These are phyloP conservation scores for Fusarium odoratissimum DNA, from an alignment of 2,329 filamentous ascomycete species.

Conservation along the genomic window DNA sequence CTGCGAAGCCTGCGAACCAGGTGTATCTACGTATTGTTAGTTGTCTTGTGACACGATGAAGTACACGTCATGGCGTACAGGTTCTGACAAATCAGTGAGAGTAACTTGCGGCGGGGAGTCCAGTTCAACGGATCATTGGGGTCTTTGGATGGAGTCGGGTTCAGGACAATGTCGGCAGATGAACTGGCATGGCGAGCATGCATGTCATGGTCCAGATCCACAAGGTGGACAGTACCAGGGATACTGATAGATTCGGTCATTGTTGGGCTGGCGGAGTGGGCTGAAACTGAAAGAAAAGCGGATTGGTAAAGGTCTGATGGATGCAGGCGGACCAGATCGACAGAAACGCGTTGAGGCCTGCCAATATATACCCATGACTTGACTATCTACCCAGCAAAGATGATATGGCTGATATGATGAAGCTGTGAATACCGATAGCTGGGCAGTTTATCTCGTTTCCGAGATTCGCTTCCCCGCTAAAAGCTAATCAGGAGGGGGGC, in stretches of 20 bases:
- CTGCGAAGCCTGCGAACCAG: constrained; percentile 54
- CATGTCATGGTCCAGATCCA: constrained; percentile 52
- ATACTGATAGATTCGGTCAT: constrained; percentile 24
- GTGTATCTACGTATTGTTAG: constrained; percentile 45
- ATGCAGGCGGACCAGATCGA: not conserved
- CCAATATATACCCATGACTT: not conserved
- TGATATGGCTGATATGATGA: not conserved
- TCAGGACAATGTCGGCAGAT: constrained; percentile 57
- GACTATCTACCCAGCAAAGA: not conserved
- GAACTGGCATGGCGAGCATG: constrained; percentile 48
- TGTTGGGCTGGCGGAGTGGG: too few species aligned
- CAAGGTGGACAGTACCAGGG: constrained; percentile 55
- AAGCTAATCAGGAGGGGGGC: not conserved
- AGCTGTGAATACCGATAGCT: not conserved
- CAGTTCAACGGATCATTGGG: constrained; percentile 66
- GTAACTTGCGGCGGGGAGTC: constrained; percentile 47
- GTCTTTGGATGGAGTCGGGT: constrained; percentile 61
- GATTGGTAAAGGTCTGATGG: too few species aligned
- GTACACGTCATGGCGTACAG: constrained; percentile 35
- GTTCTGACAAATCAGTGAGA: constrained; percentile 44
- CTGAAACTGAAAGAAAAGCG: not conserved
- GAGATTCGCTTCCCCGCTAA: not conserved
- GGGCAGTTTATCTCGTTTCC: not conserved
- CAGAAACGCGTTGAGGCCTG: not conserved
- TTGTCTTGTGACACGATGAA: rapidly evolving